Percentiles rank a stretch among this genome's conserved stretches.
phyloP scores from a whole-genome alignment of 176 grass and related monocot species.

The Oryza nivara region DNA sequence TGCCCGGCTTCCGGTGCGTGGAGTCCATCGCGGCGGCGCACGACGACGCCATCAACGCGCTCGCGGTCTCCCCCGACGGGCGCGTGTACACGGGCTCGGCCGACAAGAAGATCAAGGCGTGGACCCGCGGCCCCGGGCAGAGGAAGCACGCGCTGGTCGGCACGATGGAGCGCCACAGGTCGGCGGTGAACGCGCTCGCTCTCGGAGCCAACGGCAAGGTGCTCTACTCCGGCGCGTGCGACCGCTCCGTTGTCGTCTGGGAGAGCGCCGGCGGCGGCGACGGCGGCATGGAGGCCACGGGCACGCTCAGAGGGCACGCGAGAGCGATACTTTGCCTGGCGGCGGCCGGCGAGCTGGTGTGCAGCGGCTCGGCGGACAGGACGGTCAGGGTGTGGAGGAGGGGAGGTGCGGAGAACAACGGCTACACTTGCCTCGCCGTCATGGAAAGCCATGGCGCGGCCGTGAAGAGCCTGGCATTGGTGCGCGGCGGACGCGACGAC shows the following conservation, averaged over 20 bases:
- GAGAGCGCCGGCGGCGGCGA: slow-evolving; percentile 26
- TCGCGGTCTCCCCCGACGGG: slow-evolving; percentile 54
- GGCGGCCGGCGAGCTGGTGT: slow-evolving; percentile 45
- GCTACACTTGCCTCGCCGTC: slow-evolving; percentile 54
- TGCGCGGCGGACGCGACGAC: neutral
- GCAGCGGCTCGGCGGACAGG: slow-evolving; percentile 72
- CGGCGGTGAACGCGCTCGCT: slow-evolving; percentile 67
- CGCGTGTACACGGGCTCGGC: slow-evolving; percentile 66
- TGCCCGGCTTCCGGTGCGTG: slow-evolving; percentile 49
- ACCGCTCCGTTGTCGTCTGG: slow-evolving; percentile 69
- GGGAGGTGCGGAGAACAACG: slow-evolving; percentile 10
- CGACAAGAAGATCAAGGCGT: slow-evolving; percentile 56
- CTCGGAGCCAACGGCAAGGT: slow-evolving; percentile 46
- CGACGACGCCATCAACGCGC: slow-evolving; percentile 71
- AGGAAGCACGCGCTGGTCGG: slow-evolving; percentile 42
- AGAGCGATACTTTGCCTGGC: slow-evolving; percentile 64
- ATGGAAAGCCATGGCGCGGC: slow-evolving; percentile 68
- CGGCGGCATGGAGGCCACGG: slow-evolving; percentile 34
- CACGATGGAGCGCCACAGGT: slow-evolving; percentile 56
- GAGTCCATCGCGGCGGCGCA: slow-evolving; percentile 55
- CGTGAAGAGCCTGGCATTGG: slow-evolving; percentile 62
- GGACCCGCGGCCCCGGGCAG: slow-evolving; percentile 29
- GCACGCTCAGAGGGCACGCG: slow-evolving; percentile 57
- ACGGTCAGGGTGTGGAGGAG: slow-evolving; percentile 70
- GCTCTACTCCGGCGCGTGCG: slow-evolving; percentile 71